Conservation (phyloP, 805 yeast genomes). For the Monosporozyma unispora region DNA sequence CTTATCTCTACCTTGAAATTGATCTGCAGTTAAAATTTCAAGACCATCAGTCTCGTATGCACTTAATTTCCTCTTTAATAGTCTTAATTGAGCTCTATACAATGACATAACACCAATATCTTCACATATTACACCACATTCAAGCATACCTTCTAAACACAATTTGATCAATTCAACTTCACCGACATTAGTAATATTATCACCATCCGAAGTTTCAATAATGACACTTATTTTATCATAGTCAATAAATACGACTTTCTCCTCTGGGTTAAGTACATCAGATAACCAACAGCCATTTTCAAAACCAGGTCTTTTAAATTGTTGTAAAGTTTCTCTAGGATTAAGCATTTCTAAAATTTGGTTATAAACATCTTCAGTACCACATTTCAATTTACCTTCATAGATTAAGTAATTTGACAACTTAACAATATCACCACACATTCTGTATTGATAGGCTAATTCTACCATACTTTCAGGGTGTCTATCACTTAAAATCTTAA, state of each 20-base stretch:
- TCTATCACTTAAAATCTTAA: constrained; percentile 59
- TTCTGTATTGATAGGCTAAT: constrained; percentile 77
- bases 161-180: constrained; percentile 63
- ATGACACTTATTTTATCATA: constrained; percentile 55
- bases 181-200: constrained; percentile 59
- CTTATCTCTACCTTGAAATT: constrained; percentile 93
- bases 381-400: constrained; percentile 68
- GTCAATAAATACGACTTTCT: constrained; percentile 66
- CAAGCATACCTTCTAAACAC: constrained; percentile 47
- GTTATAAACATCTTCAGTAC: constrained; percentile 51
- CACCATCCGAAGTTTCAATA: constrained; percentile 50
- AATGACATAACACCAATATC: constrained; percentile 83
- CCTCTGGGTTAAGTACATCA: constrained; percentile 42
- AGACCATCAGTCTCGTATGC: constrained; percentile 31
- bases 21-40: constrained; percentile 88
- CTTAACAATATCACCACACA: constrained; percentile 83
- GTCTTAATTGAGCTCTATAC: constrained; percentile 68
- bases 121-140: constrained; percentile 49
- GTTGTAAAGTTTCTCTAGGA: constrained; percentile 26
- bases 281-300: constrained; percentile 44
- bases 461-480: constrained; percentile 73
- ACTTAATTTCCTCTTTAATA: constrained; percentile 31
- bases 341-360: constrained; percentile 40
- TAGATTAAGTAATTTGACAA: constrained; percentile 75
- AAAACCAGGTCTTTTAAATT: neutral